Evolutionary conservation across 179 eudicot genomes (phyloP), one percentile per base, ranked within the genome.

Genomic region (Heliamphora pulchella): DNA sequence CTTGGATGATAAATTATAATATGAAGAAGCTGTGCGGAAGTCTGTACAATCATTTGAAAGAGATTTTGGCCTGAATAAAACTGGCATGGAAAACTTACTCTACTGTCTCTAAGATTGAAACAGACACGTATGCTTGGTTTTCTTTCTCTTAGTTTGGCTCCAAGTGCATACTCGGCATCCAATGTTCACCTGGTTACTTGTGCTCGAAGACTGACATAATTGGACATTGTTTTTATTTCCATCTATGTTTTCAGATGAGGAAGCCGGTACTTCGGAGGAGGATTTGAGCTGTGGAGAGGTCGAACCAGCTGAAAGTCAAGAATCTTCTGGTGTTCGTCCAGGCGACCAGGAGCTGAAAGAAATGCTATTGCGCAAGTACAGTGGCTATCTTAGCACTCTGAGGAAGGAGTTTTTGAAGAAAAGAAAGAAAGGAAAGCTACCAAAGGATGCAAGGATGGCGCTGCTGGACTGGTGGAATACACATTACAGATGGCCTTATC

Each of bases 401-500:
- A 89, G 88, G 77, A 87, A 87, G 54, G 98, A 94, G 65, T 93
- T 93, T 76, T 83, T 94, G 76, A 95, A 95, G 87, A 93, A 91
- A 71, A 89, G 92, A 84, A 95, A 95, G 90, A 95, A 91, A 79
- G 97, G 98, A 17, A 95, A 95, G 89, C 86, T 95, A 10, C 98
- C 98, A 13, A 91, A 89, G 81, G 95, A 91, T 67, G 98, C 98
- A 5, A 89, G 95, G 81, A 85, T 83, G 51, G 80, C 85, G 41
- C 85, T 95, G 82, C 85, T 93, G 41, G 95, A 95, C 74, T 95
- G 98, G 98, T 95, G 98, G 98, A 91, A 93, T 73, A 69, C 91
- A 20, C 98, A 95, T 83, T 88, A 85, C 85, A 86, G 91, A 76
- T 95, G 98, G 98, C 98, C 98, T 15, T 95, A 95, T 86, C 98